These are phyloP conservation scores for Trichoderma virens DNA, from an alignment of 495 filamentous ascomycete species.

Conservation along the genomic window DNA sequence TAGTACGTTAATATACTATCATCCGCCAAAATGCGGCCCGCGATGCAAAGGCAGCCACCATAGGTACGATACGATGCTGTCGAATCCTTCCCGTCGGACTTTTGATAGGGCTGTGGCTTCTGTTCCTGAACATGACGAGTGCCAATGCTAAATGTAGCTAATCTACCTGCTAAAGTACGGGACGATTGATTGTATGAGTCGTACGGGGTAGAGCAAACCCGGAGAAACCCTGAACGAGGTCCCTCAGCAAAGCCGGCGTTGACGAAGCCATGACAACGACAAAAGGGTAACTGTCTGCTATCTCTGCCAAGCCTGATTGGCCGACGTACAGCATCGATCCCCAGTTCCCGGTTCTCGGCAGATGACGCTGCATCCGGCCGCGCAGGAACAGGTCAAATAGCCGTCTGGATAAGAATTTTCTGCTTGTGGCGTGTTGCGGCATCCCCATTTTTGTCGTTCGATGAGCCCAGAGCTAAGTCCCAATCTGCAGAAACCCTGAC, in stretches of 20 bases:
- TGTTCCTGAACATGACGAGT: neutral
- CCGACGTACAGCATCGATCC: neutral
- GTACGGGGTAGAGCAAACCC: neutral
- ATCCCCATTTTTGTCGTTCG: slow-evolving; percentile 3
- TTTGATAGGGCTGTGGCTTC: neutral
- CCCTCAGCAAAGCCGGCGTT: neutral
- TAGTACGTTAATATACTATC: neutral
- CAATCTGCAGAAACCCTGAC: neutral
- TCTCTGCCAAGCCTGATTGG: neutral
- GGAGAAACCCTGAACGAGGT: neutral
- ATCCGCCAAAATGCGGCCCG: neutral
- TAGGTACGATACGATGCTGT: no score
- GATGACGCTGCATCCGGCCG: neutral
- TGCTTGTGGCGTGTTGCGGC: neutral
- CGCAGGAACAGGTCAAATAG: neutral
- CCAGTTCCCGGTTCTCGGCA: neutral
- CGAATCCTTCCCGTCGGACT: no score
- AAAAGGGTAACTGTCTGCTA: neutral
- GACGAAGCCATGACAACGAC: neutral
- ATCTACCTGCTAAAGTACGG: no score
- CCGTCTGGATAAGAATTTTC: neutral
- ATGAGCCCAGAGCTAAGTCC: neutral
- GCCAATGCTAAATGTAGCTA: no score
- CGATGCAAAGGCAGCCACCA: neutral
- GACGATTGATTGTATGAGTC: no score